Conservation (phyloP, 331 rosid genomes). For the Spiraea crenata region DNA sequence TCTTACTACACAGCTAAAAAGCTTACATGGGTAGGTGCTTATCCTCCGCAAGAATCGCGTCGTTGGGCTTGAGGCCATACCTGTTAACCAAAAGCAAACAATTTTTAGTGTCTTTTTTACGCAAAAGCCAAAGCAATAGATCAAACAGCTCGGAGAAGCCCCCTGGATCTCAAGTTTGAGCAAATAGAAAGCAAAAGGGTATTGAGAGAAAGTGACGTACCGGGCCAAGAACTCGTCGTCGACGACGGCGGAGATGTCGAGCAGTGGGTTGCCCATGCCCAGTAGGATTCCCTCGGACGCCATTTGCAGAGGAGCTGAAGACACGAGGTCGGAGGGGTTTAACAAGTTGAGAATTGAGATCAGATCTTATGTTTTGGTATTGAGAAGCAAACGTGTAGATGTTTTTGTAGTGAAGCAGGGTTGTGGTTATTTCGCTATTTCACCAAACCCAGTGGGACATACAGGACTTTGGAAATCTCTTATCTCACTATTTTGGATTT, state of each 20-base stretch:
- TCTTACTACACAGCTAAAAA: not conserved
- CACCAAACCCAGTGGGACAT: not conserved
- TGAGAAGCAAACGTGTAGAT: not conserved
- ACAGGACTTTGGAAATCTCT: too few relatives aligned
- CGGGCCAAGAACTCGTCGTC: constrained; percentile 59
- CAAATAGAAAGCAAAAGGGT: not conserved
- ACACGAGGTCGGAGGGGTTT: not conserved
- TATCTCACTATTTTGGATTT: not conserved
- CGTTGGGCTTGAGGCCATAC: constrained; percentile 68
- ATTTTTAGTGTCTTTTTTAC: not conserved
- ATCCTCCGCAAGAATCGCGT: constrained; percentile 91
- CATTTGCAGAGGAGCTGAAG: constrained; percentile 29
- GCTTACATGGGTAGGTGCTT: constrained; percentile 83
- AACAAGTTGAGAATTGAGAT: not conserved
- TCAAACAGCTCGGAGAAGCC: not conserved
- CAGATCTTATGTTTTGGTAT: not conserved
- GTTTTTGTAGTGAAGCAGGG: not conserved
- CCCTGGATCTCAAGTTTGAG: not conserved
- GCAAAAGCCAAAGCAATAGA: not conserved
- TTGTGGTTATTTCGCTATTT: not conserved
- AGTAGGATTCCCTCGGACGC: constrained; percentile 65
- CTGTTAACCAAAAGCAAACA: constrained; percentile 35
- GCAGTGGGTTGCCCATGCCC: constrained; percentile 97
- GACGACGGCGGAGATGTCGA: constrained; percentile 84
- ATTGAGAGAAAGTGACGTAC: constrained; percentile 25